Percentiles rank a stretch among this genome's conserved stretches.
Evolutionary conservation across 2,329 filamentous ascomycete genomes (phyloP).

Genomic region (Fusarium stilboides): DNA sequence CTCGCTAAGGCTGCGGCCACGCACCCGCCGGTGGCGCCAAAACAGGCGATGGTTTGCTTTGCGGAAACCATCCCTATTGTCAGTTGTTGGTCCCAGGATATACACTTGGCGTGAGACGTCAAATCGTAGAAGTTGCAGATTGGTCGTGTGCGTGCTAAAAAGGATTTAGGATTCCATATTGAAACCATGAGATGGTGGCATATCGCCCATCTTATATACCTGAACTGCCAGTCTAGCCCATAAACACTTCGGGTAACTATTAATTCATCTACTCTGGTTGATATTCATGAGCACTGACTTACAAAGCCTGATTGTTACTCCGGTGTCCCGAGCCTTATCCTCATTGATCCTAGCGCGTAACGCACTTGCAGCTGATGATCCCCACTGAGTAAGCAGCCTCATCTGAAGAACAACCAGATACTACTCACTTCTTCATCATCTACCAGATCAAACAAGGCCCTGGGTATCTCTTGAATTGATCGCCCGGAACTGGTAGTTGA

Average conservation of each 20-base stretch:
- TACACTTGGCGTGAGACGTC: neutral
- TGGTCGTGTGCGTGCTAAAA: no score
- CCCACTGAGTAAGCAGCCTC: neutral
- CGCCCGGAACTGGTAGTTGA: neutral
- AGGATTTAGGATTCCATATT: no score
- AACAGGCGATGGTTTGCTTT: conserved; percentile 2
- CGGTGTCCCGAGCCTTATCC: neutral
- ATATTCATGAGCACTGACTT: no score
- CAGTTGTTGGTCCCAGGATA: rapidly evolving
- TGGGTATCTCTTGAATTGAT: neutral
- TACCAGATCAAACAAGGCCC: neutral
- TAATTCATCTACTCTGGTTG: neutral
- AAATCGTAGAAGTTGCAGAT: neutral
- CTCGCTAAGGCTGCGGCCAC: neutral
- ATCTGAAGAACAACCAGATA: neutral
- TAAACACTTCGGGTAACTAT: neutral
- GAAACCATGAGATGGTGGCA: neutral
- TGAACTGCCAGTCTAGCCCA: neutral
- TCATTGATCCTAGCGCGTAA: neutral
- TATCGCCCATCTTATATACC: neutral
- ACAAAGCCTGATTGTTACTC: no score
- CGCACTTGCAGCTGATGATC: conserved; percentile 1
- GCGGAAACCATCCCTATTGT: neutral
- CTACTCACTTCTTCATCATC: neutral
- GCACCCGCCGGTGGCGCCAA: neutral